phyloP scores from a whole-genome alignment of 495 filamentous ascomycete species.

The Aspergillus carlsbadensis region DNA sequence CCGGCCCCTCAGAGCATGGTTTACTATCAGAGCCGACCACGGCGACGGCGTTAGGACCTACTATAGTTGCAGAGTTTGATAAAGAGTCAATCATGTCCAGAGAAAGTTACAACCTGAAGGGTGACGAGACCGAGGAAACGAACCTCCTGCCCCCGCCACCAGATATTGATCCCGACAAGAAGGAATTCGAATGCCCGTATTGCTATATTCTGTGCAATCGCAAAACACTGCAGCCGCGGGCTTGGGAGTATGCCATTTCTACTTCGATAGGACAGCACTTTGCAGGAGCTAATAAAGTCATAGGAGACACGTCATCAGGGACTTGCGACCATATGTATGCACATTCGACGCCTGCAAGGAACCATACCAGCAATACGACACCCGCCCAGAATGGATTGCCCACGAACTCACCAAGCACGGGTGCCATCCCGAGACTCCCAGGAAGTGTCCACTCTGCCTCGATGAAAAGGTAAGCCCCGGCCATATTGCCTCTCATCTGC shows the following conservation, averaged over 20 bases:
- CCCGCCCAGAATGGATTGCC: background rate
- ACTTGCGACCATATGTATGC: constrained; percentile 2
- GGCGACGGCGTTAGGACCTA: background rate
- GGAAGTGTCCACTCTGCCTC: background rate
- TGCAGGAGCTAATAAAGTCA: too few relatives aligned
- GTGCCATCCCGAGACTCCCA: background rate
- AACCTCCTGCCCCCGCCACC: background rate
- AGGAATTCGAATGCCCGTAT: constrained; percentile 1
- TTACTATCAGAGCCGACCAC: background rate
- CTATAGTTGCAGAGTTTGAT: background rate
- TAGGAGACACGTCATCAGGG: background rate
- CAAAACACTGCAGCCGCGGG: background rate
- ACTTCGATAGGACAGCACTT: too few relatives aligned
- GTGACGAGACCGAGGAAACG: background rate
- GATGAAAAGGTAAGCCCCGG: background rate
- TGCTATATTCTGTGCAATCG: background rate
- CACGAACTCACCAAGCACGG: background rate
- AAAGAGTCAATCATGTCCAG: background rate
- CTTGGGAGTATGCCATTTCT: background rate
- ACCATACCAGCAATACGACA: background rate
- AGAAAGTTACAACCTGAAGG: background rate
- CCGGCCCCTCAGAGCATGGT: too few relatives aligned
- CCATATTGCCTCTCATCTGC: background rate
- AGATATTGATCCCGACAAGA: background rate
- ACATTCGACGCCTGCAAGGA: background rate